A percentile compares a stretch with the other conserved stretches of the same genome.
phyloP scores from a whole-genome alignment of 2,329 filamentous ascomycete genomes.

The Fusarium acutatum region DNA sequence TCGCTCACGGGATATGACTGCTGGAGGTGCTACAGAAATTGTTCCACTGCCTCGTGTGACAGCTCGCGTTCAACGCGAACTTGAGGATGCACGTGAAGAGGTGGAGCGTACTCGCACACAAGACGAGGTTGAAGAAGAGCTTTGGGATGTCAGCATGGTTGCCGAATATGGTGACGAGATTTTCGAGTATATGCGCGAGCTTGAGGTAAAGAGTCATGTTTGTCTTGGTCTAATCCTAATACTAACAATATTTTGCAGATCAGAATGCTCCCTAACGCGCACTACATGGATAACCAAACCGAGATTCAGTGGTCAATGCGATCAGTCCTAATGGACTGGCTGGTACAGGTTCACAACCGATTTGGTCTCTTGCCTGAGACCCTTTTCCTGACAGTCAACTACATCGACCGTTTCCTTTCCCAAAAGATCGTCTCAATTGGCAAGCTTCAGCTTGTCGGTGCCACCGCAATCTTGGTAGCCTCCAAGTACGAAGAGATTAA shows the following conservation, averaged over 20 bases:
- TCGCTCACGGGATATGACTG: constrained; percentile 71
- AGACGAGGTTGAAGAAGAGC: constrained; percentile 87
- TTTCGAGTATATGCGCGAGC: constrained; percentile 86
- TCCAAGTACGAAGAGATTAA: constrained; percentile 99
- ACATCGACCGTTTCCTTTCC: constrained; percentile 95
- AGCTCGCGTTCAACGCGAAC: constrained; percentile 74
- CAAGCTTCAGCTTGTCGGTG: constrained; percentile 94
- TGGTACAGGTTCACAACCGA: constrained; percentile 93
- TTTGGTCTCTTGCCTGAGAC: constrained; percentile 94
- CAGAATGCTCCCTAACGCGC: constrained; percentile 83
- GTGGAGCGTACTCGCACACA: constrained; percentile 74
- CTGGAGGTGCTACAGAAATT: constrained; percentile 62
- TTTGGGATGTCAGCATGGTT: constrained; percentile 96
- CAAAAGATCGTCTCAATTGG: constrained; percentile 93
- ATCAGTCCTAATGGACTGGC: constrained; percentile 95
- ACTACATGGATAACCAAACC: constrained; percentile 98
- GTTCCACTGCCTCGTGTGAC: constrained; percentile 75
- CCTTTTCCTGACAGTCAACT: constrained; percentile 93
- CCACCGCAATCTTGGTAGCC: constrained; percentile 93
- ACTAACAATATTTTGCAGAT: constrained; percentile 57
- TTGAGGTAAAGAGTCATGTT: constrained; percentile 71
- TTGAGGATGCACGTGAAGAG: constrained; percentile 70
- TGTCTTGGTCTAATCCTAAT: constrained; percentile 2
- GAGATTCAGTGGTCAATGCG: constrained; percentile 99
- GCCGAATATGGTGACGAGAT: constrained; percentile 97